Evolutionary conservation across 768 basidiomycete species (phyloP).

Genomic region (Hemileccinum impolitum): DNA sequence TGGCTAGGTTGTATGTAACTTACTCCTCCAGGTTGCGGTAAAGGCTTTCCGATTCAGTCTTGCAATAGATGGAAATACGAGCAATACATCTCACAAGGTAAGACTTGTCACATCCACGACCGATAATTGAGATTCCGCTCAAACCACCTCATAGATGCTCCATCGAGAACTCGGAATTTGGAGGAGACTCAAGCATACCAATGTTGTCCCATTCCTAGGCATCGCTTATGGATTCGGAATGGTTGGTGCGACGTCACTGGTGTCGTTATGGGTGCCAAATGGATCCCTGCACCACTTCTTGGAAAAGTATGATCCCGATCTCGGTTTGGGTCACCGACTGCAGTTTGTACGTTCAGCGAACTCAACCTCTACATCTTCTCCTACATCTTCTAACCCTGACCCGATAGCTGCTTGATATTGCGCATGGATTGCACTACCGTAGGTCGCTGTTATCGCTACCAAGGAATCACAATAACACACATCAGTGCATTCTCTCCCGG

Average conservation of each 20-base stretch:
- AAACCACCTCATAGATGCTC: conserved; percentile 12
- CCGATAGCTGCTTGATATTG: conserved; percentile 11
- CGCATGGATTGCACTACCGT: conserved; percentile 16
- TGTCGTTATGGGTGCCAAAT: conserved; percentile 32
- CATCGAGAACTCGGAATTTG: conserved; percentile 30
- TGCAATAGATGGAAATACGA: not conserved
- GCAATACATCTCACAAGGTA: not conserved
- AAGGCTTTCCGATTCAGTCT: conserved; percentile 20
- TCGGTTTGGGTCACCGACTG: conserved; percentile 4
- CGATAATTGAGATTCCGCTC: too few relatives aligned
- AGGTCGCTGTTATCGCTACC: not conserved
- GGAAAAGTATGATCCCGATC: not conserved
- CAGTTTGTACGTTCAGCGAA: conserved; percentile 10
- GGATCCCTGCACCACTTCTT: conserved; percentile 23
- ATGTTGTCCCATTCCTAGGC: conserved; percentile 30
- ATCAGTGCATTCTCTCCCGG: conserved; percentile 14
- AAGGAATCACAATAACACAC: not conserved
- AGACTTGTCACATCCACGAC: rapidly evolving
- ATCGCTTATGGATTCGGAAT: conserved; percentile 26
- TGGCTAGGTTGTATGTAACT: not conserved
- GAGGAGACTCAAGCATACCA: conserved; percentile 21
- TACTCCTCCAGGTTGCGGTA: conserved; percentile 18
- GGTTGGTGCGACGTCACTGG: conserved; percentile 21
- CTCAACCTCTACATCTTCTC: not conserved
- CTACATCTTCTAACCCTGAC: conserved; percentile 19